Conservation (phyloP, 169 alveolate genomes). For the Cryptosporidium ubiquitum region DNA sequence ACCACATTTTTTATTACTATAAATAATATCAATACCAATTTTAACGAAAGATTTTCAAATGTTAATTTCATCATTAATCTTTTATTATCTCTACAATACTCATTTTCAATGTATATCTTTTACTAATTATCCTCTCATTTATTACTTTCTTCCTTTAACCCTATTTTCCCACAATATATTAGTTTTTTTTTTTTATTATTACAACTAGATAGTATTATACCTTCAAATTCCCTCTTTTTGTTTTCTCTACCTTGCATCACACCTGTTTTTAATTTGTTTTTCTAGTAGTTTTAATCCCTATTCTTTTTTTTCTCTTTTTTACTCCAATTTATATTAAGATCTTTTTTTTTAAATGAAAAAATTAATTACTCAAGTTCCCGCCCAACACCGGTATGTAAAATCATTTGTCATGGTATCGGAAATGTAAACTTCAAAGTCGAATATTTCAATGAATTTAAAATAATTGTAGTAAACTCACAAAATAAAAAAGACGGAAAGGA, state of each 20-base stretch:
- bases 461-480: too few species aligned
- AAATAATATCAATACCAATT: background rate
- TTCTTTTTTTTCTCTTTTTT: background rate
- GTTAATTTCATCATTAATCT: background rate
- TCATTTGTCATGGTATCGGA: background rate
- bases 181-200: too few species aligned
- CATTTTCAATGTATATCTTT: background rate
- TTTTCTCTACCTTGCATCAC: too few species aligned
- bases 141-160: too few species aligned
- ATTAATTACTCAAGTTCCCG: background rate
- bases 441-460: background rate
- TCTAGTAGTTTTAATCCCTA: background rate
- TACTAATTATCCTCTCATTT: background rate
- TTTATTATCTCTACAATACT: background rate
- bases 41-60: background rate
- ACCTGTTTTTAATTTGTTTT: too few species aligned
- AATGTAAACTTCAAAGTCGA: background rate
- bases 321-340: conserved; percentile 10
- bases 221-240: too few species aligned
- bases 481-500: too few species aligned
- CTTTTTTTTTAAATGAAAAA: background rate
- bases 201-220: too few species aligned
- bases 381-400: conserved; percentile 32
- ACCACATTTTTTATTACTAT: background rate
- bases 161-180: too few species aligned